Percentiles rank a stretch among this genome's conserved stretches.
phyloP scores from a whole-genome alignment of 2,329 filamentous ascomycete species.

The Rhytidhysteron rufulum region DNA sequence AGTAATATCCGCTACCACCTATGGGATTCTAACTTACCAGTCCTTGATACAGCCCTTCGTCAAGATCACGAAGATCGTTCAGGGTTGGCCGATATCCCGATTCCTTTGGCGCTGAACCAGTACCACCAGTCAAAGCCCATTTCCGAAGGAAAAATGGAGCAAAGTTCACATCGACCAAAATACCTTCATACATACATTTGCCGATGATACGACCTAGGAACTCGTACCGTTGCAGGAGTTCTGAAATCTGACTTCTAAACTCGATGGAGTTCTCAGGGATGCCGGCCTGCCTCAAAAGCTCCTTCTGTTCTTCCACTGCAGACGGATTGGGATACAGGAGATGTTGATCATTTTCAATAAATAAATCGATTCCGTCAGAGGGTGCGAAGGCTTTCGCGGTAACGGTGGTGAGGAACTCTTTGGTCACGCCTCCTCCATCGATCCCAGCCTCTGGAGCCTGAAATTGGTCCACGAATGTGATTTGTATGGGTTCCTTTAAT shows the following conservation, averaged over 20 bases:
- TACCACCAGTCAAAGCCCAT: slow-evolving; percentile 75
- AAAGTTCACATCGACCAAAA: slow-evolving; percentile 88
- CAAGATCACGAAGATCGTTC: slow-evolving; percentile 89
- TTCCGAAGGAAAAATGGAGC: slow-evolving; percentile 95
- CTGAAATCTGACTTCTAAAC: slow-evolving; percentile 55
- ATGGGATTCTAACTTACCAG: slow-evolving; percentile 49
- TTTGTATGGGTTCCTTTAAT: slow-evolving; percentile 92
- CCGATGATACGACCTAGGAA: slow-evolving; percentile 91
- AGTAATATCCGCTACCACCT: not conserved
- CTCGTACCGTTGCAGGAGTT: slow-evolving; percentile 73
- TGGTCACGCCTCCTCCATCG: slow-evolving; percentile 94
- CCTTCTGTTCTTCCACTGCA: slow-evolving; percentile 65
- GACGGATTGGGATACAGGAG: slow-evolving; percentile 84
- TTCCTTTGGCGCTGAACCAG: slow-evolving; percentile 60
- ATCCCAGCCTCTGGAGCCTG: slow-evolving; percentile 86
- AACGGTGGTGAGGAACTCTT: slow-evolving; percentile 89
- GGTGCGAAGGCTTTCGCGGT: slow-evolving; percentile 78
- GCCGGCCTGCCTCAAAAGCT: slow-evolving; percentile 52
- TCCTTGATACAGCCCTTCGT: slow-evolving; percentile 86
- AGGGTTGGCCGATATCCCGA: slow-evolving; percentile 82
- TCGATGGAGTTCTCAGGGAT: slow-evolving; percentile 52
- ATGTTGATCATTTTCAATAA: slow-evolving; percentile 80
- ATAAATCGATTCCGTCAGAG: slow-evolving; percentile 56
- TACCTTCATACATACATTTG: slow-evolving; percentile 96
- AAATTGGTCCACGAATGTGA: slow-evolving; percentile 92